Evolutionary conservation across 768 basidiomycete species (phyloP), one percentile per base, ranked within the genome.

Genomic region (Kockovaella imperatae): DNA sequence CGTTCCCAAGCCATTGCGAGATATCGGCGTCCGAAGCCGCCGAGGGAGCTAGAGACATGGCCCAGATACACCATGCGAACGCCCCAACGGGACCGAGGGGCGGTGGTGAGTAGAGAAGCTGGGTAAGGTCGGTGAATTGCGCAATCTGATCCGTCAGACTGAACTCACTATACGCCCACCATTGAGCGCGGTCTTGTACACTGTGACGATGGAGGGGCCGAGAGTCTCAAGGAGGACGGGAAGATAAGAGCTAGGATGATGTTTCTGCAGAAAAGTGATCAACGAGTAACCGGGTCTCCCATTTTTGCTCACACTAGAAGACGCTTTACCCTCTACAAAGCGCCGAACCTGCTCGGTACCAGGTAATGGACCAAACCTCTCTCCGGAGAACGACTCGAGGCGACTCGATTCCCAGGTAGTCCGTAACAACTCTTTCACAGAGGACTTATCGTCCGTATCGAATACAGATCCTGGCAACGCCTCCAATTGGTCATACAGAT

Each of bases 31-130:
- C 48, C 1, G 24, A 26, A 17, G 40, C 24, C 1, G 35, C 15
- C 5, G 45, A 20, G 25, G 61, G 58, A 23, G 54, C 29, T 5
- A 64, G 53, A 1, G 61, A 60, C 36, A 63, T 57, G 0, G 64
- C 53, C 49, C 52, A 56, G 3, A 66, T 61, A 29, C 62, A 64
- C 58, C 62, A 70, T 10, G 67, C 69, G 25, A 67, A 58, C 34
- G 65, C 60, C 3, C 53, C 52, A 10, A 64, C 50, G 10, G 69
- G 59, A 10, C 59, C 39, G 3, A 70, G 50, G 1, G 69, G 69
- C 13, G 69, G 66, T 6, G 56, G 52, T 2, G 64, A 59, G 52
- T 65, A 67, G 32, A 70, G 50, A 7, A 70, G 52, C 68, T 70
- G 41, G 7, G 18, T 15, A 13, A 34, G 31, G 17, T 21, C 17